phyloP scores from a whole-genome alignment of 192 early-diverging fungal genomes.

The Allomyces javanicus region DNA sequence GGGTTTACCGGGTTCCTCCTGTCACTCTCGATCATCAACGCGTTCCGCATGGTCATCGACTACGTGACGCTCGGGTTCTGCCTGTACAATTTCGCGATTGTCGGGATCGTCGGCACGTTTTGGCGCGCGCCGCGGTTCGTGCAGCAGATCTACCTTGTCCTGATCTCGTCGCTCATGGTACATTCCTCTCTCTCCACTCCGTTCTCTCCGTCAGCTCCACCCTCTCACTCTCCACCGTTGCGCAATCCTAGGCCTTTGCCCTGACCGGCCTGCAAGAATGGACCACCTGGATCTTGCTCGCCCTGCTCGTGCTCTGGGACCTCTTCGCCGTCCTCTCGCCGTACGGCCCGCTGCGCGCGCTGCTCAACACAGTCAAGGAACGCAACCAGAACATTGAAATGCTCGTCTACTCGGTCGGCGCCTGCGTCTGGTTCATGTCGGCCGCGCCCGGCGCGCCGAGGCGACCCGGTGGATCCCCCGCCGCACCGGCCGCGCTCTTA shows the following conservation, averaged over 20 bases:
- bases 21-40: neutral
- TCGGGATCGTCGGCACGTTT: constrained; percentile 5
- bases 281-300: constrained; percentile 9
- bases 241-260: neutral
- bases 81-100: constrained; percentile 5
- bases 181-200: neutral
- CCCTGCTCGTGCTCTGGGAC: constrained; percentile 6
- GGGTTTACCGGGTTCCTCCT: constrained; percentile 6
- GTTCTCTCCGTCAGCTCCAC: neutral
- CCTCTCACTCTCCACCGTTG: too few species aligned
- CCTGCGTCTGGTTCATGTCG: neutral
- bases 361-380: constrained; percentile 2
- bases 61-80: neutral
- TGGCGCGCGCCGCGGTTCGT: constrained; percentile 6
- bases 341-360: constrained; percentile 5
- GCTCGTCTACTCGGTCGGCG: constrained; percentile 3
- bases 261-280: constrained; percentile 6
- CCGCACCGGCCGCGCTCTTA: too few species aligned
- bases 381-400: constrained; percentile 6
- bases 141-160: constrained; percentile 6
- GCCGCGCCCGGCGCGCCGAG: neutral
- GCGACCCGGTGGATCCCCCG: too few species aligned
- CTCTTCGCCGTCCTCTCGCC: constrained; percentile 7
- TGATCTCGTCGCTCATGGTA: constrained; percentile 8
- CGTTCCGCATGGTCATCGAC: constrained; percentile 3